Base-by-base conservation (phyloP, 805 yeast genomes). In the Barnettozyma sp. region DNA sequence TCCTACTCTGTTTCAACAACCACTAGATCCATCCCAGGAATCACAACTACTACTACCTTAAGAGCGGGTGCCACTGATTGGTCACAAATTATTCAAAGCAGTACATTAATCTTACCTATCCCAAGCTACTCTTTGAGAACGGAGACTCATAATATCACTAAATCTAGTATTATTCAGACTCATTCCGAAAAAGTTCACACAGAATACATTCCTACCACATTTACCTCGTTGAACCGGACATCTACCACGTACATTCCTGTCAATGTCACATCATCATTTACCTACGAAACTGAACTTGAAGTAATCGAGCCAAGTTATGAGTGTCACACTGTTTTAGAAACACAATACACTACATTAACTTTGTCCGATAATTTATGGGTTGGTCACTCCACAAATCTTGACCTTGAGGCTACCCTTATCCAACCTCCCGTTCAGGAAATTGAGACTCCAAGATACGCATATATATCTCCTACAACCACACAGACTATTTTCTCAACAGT, bases 321-420 rank as follows among this genome's bases (percentile, higher is more conserved):
- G 4, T 37, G 33, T 16, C 24, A 23, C 14, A 42, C 44, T 3
- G 10, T 11, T 9, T 39, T 43, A 4, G 45, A 45, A 1, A 45
- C 49, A 2, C 36, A 35, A 7, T 42, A 30, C 17, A 33, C 37
- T 4, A 36, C 50, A 1, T 42, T 47, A 19, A 42, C 45, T 1
- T 30, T 43, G n/a, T 41, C 49, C 7, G 30, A 43, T 12, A 35
- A 37, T 11, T 18, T 45, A 3, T 49, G 49, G 50, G 24, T 38
- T 19, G 50, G 51, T 15, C 19, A 20, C 3, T 35, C 45, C 2
- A 27, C 41, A 8, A 38, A 46, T 1, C 19, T 34, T n/a, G 34
- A 36, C 15, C 22, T 30, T 2, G 15, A 29, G 5, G 25, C 22
- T 7, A 36, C 43, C 7, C 23, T 30, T 7, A 20, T 33, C 2